phyloP scores from a whole-genome alignment of 805 yeast genomes.

The Yarrowia sp. region DNA sequence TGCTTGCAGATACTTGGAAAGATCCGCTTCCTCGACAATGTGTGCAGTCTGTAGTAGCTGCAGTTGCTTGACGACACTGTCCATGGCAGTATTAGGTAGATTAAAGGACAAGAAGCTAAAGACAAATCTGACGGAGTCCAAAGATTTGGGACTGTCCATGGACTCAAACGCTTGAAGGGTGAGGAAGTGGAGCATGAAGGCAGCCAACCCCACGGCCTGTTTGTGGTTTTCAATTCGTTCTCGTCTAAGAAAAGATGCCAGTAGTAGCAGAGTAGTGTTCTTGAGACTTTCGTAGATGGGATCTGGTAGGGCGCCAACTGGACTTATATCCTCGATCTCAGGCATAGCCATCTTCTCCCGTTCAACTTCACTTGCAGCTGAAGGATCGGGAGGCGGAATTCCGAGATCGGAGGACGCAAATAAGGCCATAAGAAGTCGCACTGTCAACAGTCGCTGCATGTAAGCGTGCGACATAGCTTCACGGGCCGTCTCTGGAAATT shows the following conservation, averaged over 20 bases:
- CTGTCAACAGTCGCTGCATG: neutral
- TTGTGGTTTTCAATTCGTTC: neutral
- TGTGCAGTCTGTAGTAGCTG: neutral
- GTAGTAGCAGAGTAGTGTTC: neutral
- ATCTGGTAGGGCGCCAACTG: neutral
- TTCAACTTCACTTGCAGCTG: neutral
- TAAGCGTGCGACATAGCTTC: neutral
- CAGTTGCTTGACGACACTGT: neutral
- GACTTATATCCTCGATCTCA: neutral
- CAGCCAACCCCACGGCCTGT: neutral
- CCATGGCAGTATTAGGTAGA: neutral
- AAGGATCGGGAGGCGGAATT: neutral
- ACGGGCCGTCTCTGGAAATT: neutral
- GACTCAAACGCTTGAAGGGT: neutral
- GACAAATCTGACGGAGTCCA: neutral
- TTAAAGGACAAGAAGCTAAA: neutral
- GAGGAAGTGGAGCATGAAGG: neutral
- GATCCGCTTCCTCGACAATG: neutral
- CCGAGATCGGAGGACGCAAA: neutral
- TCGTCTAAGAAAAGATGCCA: neutral
- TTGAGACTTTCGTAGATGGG: neutral
- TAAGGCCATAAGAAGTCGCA: neutral
- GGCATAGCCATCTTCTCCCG: neutral
- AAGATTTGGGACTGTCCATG: neutral
- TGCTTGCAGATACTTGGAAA: neutral